phyloP scores from a whole-genome alignment of 192 early-diverging fungal species.

The Backusella circina region DNA sequence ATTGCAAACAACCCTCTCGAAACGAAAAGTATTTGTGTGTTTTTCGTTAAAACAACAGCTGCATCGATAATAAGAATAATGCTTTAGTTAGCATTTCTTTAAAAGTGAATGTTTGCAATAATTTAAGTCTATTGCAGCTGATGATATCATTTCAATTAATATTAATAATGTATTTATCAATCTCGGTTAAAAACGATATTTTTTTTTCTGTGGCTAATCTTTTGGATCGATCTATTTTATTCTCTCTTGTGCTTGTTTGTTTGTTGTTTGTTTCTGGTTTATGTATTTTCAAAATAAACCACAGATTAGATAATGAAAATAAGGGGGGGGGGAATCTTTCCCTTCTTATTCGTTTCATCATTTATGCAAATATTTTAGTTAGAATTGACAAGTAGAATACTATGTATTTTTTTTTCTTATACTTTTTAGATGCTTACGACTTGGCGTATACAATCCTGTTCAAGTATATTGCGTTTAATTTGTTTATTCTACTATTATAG shows the following conservation, averaged over 20 bases:
- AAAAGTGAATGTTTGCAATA: neutral
- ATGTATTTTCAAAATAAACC: neutral
- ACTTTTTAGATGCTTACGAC: too few relatives aligned
- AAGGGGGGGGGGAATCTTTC: neutral
- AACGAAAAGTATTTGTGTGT: neutral
- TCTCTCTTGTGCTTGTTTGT: neutral
- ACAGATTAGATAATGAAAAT: neutral
- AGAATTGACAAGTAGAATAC: neutral
- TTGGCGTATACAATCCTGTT: neutral
- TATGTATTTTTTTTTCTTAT: neutral
- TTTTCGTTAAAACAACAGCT: neutral
- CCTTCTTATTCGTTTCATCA: neutral
- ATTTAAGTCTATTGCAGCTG: neutral
- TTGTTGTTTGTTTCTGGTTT: neutral
- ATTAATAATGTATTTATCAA: neutral
- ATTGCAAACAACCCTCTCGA: neutral
- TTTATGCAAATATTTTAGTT: neutral
- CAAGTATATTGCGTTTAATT: neutral
- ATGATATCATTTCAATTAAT: neutral
- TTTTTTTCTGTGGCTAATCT: neutral
- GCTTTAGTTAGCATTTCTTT: neutral
- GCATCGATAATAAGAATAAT: neutral
- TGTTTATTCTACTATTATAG: neutral
- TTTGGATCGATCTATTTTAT: neutral
- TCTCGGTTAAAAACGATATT: neutral